Conservation (phyloP, 2,329 filamentous ascomycete genomes). For the Pseudogymnoascus destructans region DNA sequence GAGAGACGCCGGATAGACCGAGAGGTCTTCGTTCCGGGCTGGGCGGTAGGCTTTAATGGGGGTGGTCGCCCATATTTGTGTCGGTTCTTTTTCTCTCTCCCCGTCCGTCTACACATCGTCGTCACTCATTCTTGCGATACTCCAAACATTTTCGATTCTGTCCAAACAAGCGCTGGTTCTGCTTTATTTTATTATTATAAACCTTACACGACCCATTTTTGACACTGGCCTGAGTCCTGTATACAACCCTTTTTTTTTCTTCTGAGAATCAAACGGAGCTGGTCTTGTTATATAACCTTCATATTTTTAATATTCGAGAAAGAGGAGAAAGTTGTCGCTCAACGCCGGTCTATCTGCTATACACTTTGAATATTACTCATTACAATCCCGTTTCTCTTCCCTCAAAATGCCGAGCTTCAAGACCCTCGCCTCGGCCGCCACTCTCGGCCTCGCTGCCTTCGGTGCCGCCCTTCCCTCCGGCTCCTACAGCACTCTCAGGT, state of each 20-base stretch:
- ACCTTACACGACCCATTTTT: constrained; percentile 1
- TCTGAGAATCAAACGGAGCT: neutral
- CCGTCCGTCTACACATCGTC: constrained; percentile 10
- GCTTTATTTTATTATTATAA: constrained; percentile 2
- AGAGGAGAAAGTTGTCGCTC: neutral
- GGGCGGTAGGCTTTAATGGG: constrained; percentile 3
- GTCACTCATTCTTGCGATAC: constrained; percentile 12
- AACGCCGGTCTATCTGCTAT: neutral
- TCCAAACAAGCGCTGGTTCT: constrained; percentile 8
- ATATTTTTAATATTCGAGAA: constrained; percentile 6
- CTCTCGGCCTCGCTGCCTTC: constrained; percentile 19
- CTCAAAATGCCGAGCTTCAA: constrained; percentile 24
- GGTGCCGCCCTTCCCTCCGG: constrained; percentile 22
- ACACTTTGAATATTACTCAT: constrained; percentile 7
- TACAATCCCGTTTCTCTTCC: neutral
- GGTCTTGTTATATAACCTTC: neutral
- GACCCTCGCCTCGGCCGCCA: constrained; percentile 20
- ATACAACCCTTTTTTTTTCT: constrained; percentile 2
- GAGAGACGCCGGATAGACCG: neutral
- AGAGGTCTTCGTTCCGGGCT: neutral
- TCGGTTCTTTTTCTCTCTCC: constrained; percentile 16
- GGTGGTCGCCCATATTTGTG: constrained; percentile 11
- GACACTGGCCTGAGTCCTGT: constrained; percentile 2
- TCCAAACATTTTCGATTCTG: constrained; percentile 9
- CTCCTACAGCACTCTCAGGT: constrained; percentile 19